Base-by-base conservation (phyloP, 371 early-diverging fungal species). In the Lichtheimia hyalospora region DNA sequence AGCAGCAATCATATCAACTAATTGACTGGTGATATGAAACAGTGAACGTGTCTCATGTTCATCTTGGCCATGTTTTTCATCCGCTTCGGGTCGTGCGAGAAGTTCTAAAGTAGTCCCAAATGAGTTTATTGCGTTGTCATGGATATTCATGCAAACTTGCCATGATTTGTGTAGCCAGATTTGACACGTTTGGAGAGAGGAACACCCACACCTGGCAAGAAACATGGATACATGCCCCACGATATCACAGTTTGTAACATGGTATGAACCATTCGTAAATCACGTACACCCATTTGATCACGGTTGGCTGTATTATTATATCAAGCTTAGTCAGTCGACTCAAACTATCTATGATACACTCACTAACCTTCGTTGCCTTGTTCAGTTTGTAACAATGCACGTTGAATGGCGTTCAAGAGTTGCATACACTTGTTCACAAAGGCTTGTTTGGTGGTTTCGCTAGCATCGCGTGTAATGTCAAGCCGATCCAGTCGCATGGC, bases 141-240 rank as follows among this genome's bases (percentile, higher is more conserved):
- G 14, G 18, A 14, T 27, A 21, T 46, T 12, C 20, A 12, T 53
- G 41, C 16, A 27, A 23, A 12, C n/a, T 50, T 70, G 74, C 77
- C 79, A 55, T 75, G 74, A 44, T 77, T 75, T n/a, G 70, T 71
- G 49, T 78, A 81, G 6, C 75, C 79, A 2, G 80, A 77, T 56
- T 77, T 77, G 3, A 86, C 75, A 25, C 91, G 76, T 50, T 84
- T 84, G 5, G 77, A 74, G 34, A 89, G 58, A 1, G 88, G 87
- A 41, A 89, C 81, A 0, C 91, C 90, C 0, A 88, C 84, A 4
- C 91, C 91, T 0, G 85, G 80, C 23, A 82, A 52, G 39, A 89
- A 70, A 44, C 80, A 82, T 7, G 91, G 90, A 62, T 84, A 84
- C 2, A 87, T 69, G 5, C 89, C 89, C 89, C 89, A 89, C 27